A percentile compares a stretch with the other conserved stretches of the same genome.
Conservation (phyloP, 164 flowering plant species). For the Vitis riparia region DNA sequence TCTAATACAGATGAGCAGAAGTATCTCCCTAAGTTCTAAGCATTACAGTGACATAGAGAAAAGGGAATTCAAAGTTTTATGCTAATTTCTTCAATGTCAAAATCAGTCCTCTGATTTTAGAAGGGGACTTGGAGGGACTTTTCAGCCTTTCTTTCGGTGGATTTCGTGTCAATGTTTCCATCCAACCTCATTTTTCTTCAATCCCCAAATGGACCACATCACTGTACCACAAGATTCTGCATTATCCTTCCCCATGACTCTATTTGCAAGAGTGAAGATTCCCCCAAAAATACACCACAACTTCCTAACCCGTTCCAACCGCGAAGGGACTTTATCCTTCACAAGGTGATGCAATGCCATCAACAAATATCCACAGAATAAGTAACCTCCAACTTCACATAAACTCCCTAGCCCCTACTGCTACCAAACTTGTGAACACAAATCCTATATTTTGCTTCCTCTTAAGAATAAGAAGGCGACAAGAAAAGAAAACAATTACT, state of each 20-base stretch:
- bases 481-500: too few species aligned
- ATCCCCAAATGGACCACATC: slow-evolving; percentile 24
- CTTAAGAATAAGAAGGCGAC: too few species aligned
- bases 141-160: slow-evolving; percentile 12
- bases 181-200: neutral
- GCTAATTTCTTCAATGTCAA: slow-evolving; percentile 9
- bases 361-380: neutral
- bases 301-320: neutral
- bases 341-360: neutral
- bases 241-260: slow-evolving; percentile 3
- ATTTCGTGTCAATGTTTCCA: slow-evolving; percentile 4
- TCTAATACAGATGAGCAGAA: neutral
- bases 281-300: neutral
- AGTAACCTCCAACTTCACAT: neutral
- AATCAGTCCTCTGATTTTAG: slow-evolving; percentile 7
- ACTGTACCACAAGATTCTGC: slow-evolving; percentile 13
- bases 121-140: neutral
- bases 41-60: neutral
- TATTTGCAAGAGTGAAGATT: neutral
- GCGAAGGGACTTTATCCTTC: neutral
- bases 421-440: too few species aligned
- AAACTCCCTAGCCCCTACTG: too few species aligned
- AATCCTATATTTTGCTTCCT: too few species aligned
- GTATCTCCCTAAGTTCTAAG: neutral
- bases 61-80: neutral